Base-by-base conservation (phyloP, 176 grass and related monocot genomes). In the Pharus latifolius region DNA sequence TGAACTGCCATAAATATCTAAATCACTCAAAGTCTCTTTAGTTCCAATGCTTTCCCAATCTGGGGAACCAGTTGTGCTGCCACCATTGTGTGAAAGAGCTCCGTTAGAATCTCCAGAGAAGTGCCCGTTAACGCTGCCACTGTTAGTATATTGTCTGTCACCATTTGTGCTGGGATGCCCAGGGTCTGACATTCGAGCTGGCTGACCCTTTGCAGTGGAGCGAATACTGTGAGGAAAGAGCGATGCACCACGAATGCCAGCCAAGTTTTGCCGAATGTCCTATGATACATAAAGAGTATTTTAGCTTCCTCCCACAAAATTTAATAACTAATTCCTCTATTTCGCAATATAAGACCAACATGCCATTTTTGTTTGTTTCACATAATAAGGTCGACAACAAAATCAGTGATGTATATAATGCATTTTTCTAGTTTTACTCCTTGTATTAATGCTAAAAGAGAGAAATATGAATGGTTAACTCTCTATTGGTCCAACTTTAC, bases 211-310 rank as follows among this genome's bases (percentile, higher is more conserved):
- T 12, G 49, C 46, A 54, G 83, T 73, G 73, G 84, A 88, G 19
- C 90, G 87, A 56, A 99, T 99, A 64, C 96, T 99, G 48, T 86
- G 96, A 19, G 96, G 96, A 79, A 95, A 95, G 15, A 95, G 50
- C 57, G 90, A 99, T 60, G 90, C 56, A 13, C 90, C 73, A 2
- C 80, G 82, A 52, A 99, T 99, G 18, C 79, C 84, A 51, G 90
- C 96, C 38, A 99, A 59, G 57, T 85, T 95, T 70, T 99, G 90
- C 35, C 87, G 84, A 56, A 99, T 99, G 65, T 99, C 96, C 96
- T 99, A 55, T 55, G 35, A 75, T 35, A 65, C 8, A 76, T 56
- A 67, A n/a, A 32, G 1, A 51, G 12, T 6, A 30, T 28, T 38
- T 77, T 33, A 81, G 77, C 25, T 78, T 64, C 66, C 56, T 50